Evolutionary conservation across 2,329 filamentous ascomycete genomes (phyloP).

Genomic region (Claviceps capensis): DNA sequence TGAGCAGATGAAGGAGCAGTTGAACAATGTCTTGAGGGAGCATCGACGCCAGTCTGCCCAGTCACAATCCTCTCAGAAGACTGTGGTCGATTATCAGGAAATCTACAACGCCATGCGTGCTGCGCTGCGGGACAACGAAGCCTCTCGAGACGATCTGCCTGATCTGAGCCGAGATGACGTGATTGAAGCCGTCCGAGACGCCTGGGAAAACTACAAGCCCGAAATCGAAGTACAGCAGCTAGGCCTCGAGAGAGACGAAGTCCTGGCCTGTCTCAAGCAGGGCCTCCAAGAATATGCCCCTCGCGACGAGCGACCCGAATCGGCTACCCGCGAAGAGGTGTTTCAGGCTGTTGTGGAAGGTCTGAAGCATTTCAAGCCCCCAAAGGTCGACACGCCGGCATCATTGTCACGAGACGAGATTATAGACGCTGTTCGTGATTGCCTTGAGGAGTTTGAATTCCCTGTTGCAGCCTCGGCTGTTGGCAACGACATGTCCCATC

Average conservation of each 20-base stretch:
- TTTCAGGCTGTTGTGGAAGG: slow-evolving; percentile 76
- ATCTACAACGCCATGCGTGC: slow-evolving; percentile 75
- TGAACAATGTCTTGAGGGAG: slow-evolving; percentile 67
- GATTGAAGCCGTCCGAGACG: slow-evolving; percentile 72
- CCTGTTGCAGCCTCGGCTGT: slow-evolving; percentile 45
- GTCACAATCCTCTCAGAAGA: slow-evolving; percentile 46
- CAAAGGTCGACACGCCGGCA: slow-evolving; percentile 54
- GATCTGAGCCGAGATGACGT: slow-evolving; percentile 66
- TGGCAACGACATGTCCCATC: slow-evolving; percentile 38
- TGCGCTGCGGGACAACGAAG: slow-evolving; percentile 51
- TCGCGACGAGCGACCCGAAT: slow-evolving; percentile 35
- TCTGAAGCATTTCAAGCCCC: slow-evolving; percentile 66
- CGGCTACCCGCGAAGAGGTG: slow-evolving; percentile 70
- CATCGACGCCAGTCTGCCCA: slow-evolving; percentile 55
- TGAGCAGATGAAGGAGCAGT: slow-evolving; percentile 68
- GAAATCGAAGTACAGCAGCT: slow-evolving; percentile 85
- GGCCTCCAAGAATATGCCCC: slow-evolving; percentile 65
- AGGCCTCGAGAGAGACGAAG: slow-evolving; percentile 79
- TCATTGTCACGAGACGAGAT: slow-evolving; percentile 70
- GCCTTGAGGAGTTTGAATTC: slow-evolving; percentile 73
- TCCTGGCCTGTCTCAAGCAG: slow-evolving; percentile 74
- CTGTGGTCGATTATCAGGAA: slow-evolving; percentile 61
- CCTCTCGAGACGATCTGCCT: slow-evolving; percentile 22
- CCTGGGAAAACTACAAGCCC: slow-evolving; percentile 89
- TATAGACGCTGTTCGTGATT: slow-evolving; percentile 70